A percentile compares a stretch with the other conserved stretches of the same genome.
phyloP scores from a whole-genome alignment of 1,284 basidiomycete species.

The Dichomitus squalens region DNA sequence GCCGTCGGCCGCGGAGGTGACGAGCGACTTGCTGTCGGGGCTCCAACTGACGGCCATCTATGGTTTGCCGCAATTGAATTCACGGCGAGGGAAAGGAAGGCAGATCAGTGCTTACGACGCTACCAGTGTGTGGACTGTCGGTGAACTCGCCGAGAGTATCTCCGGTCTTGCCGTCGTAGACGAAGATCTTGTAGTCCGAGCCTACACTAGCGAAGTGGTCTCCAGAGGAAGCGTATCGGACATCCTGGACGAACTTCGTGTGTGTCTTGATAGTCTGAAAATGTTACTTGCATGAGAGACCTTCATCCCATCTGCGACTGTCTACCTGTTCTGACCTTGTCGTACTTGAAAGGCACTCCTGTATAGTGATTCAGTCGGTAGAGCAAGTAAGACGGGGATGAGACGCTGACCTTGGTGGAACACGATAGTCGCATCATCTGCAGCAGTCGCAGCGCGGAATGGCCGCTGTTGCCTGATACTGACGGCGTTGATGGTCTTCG shows the following conservation, averaged over 20 bases:
- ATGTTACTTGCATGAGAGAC: background rate
- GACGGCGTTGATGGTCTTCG: conserved; percentile 84
- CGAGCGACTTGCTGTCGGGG: conserved; percentile 71
- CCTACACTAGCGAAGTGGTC: conserved; percentile 89
- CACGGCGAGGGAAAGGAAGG: background rate
- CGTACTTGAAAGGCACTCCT: conserved; percentile 89
- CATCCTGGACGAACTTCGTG: conserved; percentile 93
- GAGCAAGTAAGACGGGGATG: no score
- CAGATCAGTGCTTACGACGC: conserved; percentile 57
- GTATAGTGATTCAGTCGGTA: conserved; percentile 16
- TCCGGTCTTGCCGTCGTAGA: conserved; percentile 93
- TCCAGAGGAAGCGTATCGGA: conserved; percentile 83
- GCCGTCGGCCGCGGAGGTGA: conserved; percentile 87
- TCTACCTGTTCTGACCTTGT: conserved; percentile 55
- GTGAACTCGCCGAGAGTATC: conserved; percentile 74
- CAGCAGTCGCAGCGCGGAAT: conserved; percentile 87
- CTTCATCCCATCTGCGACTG: background rate
- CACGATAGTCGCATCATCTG: conserved; percentile 83
- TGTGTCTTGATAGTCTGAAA: conserved; percentile 83
- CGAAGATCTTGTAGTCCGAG: conserved; percentile 86
- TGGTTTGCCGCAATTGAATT: background rate
- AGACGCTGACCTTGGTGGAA: conserved; percentile 71
- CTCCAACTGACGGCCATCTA: conserved; percentile 83
- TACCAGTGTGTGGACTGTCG: conserved; percentile 71
- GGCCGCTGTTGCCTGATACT: conserved; percentile 90